These are phyloP conservation scores for Fraxinus paxiana DNA, from an alignment of 305 asterid species.

Conservation along the genomic window DNA sequence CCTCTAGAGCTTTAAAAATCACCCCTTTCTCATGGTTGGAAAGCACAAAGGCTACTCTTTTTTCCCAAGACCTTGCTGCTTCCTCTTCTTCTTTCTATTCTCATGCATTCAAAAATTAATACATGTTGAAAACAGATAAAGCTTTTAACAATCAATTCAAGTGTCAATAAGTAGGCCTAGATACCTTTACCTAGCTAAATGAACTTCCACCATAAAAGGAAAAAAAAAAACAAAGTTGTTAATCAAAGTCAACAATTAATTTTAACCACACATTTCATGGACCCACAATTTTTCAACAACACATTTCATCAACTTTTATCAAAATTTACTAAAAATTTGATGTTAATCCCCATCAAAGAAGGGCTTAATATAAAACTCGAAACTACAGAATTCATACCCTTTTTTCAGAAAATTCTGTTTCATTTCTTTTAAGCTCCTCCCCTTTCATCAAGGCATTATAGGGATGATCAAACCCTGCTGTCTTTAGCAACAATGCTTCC, in stretches of 20 bases:
- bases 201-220: not conserved
- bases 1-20: slow-evolving; percentile 63
- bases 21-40: slow-evolving; percentile 69
- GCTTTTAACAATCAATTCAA: not conserved
- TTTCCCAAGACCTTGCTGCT: slow-evolving; percentile 68
- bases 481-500: slow-evolving; percentile 64
- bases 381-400: slow-evolving; percentile 35
- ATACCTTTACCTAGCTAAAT: not conserved
- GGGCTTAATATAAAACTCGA: not conserved
- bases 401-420: slow-evolving; percentile 34
- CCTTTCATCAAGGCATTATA: slow-evolving; percentile 35
- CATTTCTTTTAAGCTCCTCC: slow-evolving; percentile 33
- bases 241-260: not conserved
- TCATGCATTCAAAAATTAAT: not conserved
- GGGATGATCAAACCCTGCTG: slow-evolving; percentile 59
- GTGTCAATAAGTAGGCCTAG: not conserved
- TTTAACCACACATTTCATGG: not conserved
- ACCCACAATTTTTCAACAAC: not conserved
- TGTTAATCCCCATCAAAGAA: not conserved
- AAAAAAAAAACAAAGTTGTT: not conserved
- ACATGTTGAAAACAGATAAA: not conserved
- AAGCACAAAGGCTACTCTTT: slow-evolving; percentile 62
- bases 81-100: slow-evolving; percentile 63
- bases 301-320: not conserved
- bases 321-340: too few species aligned